Base-by-base conservation (phyloP, 139 green algal species). In the Volvox africanus region DNA sequence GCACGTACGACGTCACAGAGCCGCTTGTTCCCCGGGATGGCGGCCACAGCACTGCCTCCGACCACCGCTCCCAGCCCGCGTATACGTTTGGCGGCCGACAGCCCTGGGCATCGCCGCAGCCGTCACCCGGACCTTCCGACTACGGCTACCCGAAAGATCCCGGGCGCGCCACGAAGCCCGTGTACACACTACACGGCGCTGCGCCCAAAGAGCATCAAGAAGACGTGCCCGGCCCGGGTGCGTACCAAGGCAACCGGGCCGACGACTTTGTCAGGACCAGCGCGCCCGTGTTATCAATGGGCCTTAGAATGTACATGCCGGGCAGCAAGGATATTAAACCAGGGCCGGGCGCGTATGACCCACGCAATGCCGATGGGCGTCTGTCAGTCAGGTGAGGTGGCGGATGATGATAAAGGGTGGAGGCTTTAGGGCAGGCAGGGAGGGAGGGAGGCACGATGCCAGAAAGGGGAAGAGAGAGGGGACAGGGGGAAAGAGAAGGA, bases 181-280 rank as follows among this genome's bases (percentile, higher is more conserved):
- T 37, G 33, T 86, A 69, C 87, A 86, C 32, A 32, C 20, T 91
- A 12, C 44, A 44, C 30, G 73, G 73, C 14, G 87, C 73, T 26
- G 50, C 50, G 33, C 6, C 69, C 30, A 83, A 44, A 35, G 61
- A 84, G 28, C 61, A 24, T 16, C 16, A 73, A 33, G 76, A 65
- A 9, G 62, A 75, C 20, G 36, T 73, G 13, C 89, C 89, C 3
- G 89, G 89, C 18, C 89, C 89, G 37, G 89, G 89, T 2, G 22
- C 82, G 2, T 92, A 92, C 75, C 24, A 71, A 5, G 32, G 67
- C 9, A 30, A 50, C 9, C 32, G 32, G 9, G 86, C 86, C 55
- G 61, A 86, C 32, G 26, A 37, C 17, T 0, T 86, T 61, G 87
- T 91, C 14, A 61, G 37, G 0, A 13, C 24, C 24, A 91, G 61